phyloP scores from a whole-genome alignment of 1,284 basidiomycete species.

The Cutaneotrichosporon cyanovorans region DNA sequence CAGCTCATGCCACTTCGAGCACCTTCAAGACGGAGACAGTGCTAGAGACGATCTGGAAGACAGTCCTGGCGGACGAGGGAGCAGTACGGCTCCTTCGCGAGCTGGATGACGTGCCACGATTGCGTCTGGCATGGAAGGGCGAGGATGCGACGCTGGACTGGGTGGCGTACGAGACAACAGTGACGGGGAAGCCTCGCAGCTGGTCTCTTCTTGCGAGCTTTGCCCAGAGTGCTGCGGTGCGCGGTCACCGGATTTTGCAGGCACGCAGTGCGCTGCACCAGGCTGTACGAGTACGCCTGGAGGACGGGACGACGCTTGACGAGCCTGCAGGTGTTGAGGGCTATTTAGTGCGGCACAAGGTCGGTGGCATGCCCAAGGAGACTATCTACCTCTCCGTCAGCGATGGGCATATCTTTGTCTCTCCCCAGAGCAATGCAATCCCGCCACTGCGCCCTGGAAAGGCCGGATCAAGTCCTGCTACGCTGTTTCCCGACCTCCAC shows the following conservation, averaged over 20 bases:
- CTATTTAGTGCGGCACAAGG: slow-evolving; percentile 31
- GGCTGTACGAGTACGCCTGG: slow-evolving; percentile 24
- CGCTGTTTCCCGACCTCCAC: slow-evolving; percentile 31
- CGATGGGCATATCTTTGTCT: slow-evolving; percentile 36
- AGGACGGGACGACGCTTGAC: slow-evolving; percentile 32
- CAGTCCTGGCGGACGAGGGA: slow-evolving; percentile 24
- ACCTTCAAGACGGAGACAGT: slow-evolving; percentile 20
- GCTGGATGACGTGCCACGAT: slow-evolving; percentile 14
- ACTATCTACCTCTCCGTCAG: slow-evolving; percentile 33
- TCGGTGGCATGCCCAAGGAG: slow-evolving; percentile 16
- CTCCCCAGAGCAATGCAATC: slow-evolving; percentile 18
- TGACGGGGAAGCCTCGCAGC: slow-evolving; percentile 27
- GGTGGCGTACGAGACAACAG: slow-evolving; percentile 33
- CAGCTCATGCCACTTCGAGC: slow-evolving; percentile 23
- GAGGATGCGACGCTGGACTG: slow-evolving; percentile 38
- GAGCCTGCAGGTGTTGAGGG: slow-evolving; percentile 43
- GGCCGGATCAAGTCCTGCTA: slow-evolving; percentile 26
- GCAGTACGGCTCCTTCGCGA: slow-evolving; percentile 23
- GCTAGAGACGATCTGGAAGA: slow-evolving; percentile 27
- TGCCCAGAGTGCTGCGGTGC: slow-evolving; percentile 11
- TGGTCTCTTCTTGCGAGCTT: slow-evolving; percentile 42
- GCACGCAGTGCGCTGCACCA: slow-evolving; percentile 36
- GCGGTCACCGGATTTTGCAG: slow-evolving; percentile 21
- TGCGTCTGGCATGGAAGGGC: slow-evolving; percentile 39
- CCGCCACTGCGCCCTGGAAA: slow-evolving; percentile 30